Percentiles rank a stretch among this genome's conserved stretches.
Conservation (phyloP, 768 basidiomycete genomes). For the Holtermanniella nyarrowii region DNA sequence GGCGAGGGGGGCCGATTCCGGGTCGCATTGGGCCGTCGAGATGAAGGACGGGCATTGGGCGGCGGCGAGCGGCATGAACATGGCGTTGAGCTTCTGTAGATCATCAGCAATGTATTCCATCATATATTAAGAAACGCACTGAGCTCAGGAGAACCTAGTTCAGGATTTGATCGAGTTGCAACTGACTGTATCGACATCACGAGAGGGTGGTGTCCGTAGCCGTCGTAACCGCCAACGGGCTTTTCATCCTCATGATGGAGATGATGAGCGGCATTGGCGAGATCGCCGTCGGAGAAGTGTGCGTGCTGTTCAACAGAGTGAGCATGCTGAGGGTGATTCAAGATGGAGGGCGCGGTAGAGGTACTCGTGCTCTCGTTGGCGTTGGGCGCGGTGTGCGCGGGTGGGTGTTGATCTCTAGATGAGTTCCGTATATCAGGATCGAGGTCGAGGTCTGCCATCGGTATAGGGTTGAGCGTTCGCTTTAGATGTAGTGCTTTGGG, state of each 20-base stretch:
- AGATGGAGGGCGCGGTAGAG: not conserved
- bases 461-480: too few species aligned
- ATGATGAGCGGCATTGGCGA: not conserved
- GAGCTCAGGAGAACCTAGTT: not conserved
- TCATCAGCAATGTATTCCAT: not conserved
- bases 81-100: not conserved
- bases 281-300: not conserved
- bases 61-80: not conserved
- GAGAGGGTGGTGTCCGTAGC: not conserved
- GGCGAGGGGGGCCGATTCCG: slow-evolving; percentile 5
- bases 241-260: not conserved
- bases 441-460: not conserved
- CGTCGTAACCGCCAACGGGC: not conserved
- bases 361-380: not conserved
- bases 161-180: not conserved
- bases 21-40: not conserved
- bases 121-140: not conserved
- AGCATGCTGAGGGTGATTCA: not conserved
- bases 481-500: too few species aligned
- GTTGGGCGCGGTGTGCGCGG: not conserved
- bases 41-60: not conserved
- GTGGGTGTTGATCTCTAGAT: not conserved
- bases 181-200: not conserved
- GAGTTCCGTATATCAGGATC: not conserved
- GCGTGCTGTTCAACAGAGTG: not conserved